These are phyloP conservation scores for Umbelopsis vinacea DNA, from an alignment of 192 early-diverging fungal species.

Conservation along the genomic window DNA sequence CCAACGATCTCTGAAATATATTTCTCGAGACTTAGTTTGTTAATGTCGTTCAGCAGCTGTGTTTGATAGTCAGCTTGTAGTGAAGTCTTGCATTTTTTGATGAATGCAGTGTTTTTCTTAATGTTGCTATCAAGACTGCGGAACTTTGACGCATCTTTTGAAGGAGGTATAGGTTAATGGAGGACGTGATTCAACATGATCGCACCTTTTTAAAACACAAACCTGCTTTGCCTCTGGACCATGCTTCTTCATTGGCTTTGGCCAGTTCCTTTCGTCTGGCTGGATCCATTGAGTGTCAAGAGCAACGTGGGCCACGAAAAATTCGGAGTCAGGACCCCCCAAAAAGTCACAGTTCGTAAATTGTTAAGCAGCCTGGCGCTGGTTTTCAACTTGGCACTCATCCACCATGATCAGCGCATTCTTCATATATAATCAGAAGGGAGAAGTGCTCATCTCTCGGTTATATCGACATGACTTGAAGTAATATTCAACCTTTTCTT, in stretches of 20 bases:
- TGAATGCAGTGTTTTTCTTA: constrained; percentile 97
- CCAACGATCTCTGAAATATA: constrained; percentile 92
- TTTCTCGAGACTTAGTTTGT: constrained; percentile 91
- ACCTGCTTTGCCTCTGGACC: constrained; percentile 21
- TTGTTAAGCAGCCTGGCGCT: neutral
- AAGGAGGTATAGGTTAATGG: neutral
- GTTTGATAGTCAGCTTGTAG: constrained; percentile 63
- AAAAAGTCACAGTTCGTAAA: neutral
- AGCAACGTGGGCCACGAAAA: constrained; percentile 9
- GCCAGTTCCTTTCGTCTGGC: constrained; percentile 4
- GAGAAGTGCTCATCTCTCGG: constrained; percentile 96
- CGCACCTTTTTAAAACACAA: neutral
- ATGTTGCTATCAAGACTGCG: constrained; percentile 91
- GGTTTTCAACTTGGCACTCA: neutral
- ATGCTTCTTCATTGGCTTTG: constrained; percentile 11
- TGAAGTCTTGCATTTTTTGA: constrained; percentile 86
- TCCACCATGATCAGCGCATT: constrained; percentile 88
- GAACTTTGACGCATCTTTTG: constrained; percentile 43
- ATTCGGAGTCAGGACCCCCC: neutral
- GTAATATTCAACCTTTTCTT: constrained; percentile 48
- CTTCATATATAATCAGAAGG: constrained; percentile 98
- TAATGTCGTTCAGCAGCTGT: constrained; percentile 82
- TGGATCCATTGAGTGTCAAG: constrained; percentile 20
- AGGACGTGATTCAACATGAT: neutral
- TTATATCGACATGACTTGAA: constrained; percentile 95